Evolutionary conservation across 192 early-diverging fungal species (phyloP), one percentile per base, ranked within the genome.

Genomic region (Mortierella alpina): DNA sequence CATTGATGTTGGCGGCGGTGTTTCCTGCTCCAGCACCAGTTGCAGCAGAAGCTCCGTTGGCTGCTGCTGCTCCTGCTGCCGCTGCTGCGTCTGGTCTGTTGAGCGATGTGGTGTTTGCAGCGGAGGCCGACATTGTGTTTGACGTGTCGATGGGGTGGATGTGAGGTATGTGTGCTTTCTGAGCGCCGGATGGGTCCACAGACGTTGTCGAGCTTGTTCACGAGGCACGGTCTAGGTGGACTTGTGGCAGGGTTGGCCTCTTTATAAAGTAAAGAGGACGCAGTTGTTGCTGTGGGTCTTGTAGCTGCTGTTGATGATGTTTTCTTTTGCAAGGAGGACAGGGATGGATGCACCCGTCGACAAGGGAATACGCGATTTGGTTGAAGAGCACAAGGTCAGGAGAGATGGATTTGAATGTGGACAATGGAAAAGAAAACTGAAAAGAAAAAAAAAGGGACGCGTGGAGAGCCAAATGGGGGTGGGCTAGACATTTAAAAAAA

Each of bases 1-100:
- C 72, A 55, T 22, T 58, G 66, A 4, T 46, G 52, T 13, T 47
- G 47, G 31, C 57, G 42, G 51, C 17, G 66, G 18, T 45, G 45
- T 18, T 57, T 45, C 42, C 44, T 63, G 45, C 4, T 63, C n/a
- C 18, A 50, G 62, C 57, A 54, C 50, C 18, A 23, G 72, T 45
- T 10, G 63, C 14, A 12, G 48, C 20, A 22, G 22, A 15, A 8
- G 68, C 52, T 31, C 23, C 67, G 48, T 59, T 59, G 67, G 56
- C 67, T 18, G 5, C 46, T 56, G n/a, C 17, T 52, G 66, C 55
- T 17, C 18, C 44, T 42, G 31, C 40, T 48, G 44, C 49, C 18
- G 42, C 59, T 42, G 57, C 18, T 15, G 15, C 5, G 51, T 60
- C 9, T 31, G 57, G 23, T 59, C 17, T 44, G 7, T 40, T 10